Base-by-base conservation (phyloP, 148 eudicot species). In the Amaranthus hypochondriacus region DNA sequence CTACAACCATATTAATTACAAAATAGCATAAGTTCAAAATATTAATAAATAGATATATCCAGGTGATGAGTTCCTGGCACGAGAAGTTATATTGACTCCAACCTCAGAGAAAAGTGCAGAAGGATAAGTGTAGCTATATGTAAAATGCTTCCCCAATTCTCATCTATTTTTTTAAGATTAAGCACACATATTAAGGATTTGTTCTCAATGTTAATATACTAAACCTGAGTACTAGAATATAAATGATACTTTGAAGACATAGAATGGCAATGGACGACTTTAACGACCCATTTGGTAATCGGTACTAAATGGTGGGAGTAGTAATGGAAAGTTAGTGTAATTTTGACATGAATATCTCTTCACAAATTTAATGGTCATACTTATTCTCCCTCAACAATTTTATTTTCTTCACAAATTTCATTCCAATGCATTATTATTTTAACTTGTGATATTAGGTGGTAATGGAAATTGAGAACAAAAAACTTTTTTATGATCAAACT, bases 1-100 rank as follows among this genome's bases (percentile, higher is more conserved):
- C 88, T 86, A 82, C 74, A 83, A 77, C 58, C 12, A 78, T 50
- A 50, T 42, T 42, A 11, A 61, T 48, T 58, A 66, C 48, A 44
- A 60, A 14, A 71, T 75, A 73, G 71, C 48, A 55, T 49, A 77
- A 46, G 49, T 65, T 66, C 44, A 54, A 53, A 51, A 14, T 4
- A 21, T 50, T 43, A 11, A 57, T 42, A 21, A 66, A 72, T 46
- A 15, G 39, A 28, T 56, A 14, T 13, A 55, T 61, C 13, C 44
- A 64, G 11, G 50, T 62, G 63, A 68, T 28, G n/a, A 62, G 62
- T 73, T 54, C 28, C 62, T 56, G 56, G 50, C 57, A 42, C 49
- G 50, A 59, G 57, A 71, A 53, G 54, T 61, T 63, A 49, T 70
- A 53, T 13, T 63, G 49, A 66, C 51, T 44, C 18, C 10, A 9